Base-by-base conservation (phyloP, 495 filamentous ascomycete genomes). In the Xylaria palmicola region DNA sequence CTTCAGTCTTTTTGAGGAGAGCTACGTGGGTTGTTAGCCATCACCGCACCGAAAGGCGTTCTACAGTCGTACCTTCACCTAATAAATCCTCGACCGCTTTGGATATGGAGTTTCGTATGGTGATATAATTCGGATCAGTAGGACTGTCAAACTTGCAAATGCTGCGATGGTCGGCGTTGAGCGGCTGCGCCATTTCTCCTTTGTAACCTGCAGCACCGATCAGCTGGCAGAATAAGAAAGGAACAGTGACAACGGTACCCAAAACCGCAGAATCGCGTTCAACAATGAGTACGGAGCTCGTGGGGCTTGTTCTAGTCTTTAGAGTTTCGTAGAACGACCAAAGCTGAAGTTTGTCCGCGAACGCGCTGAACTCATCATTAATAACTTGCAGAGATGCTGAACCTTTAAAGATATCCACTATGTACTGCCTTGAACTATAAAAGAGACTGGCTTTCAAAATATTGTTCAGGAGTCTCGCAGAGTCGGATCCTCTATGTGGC, bases 291-390 rank as follows among this genome's bases (percentile, higher is more conserved):
- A n/a, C n/a, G n/a, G n/a, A n/a, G n/a, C n/a, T n/a, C n/a, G n/a
- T n/a, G n/a, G n/a, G n/a, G n/a, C n/a, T n/a, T n/a, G n/a, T n/a
- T n/a, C n/a, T n/a, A n/a, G 79, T 81, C 26, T 60, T 63, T 6
- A 51, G 60, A 5, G 74, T 81, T 56, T 84, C 80, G 45, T 81
- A 84, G 60, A 84, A 83, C 13, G 81, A 82, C 39, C 71, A 65
- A 2, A 83, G 69, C 0, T 63, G 41, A 0, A 83, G 29, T 9
- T 66, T 69, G 8, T 60, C 64, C 8, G 77, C 70, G 20, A 76
- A 40, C 37, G 77, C 68, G 0, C 79, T 68, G 59, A 84, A 84
- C n/a, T 78, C 65, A 24, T 84, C 81, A 45, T 84, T 83, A 9
- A 84, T n/a, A n/a, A n/a, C 15, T 15, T 41, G 39, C 13, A 41